Base-by-base conservation (phyloP, 495 filamentous ascomycete genomes). In the Sphaerosporella brunnea region DNA sequence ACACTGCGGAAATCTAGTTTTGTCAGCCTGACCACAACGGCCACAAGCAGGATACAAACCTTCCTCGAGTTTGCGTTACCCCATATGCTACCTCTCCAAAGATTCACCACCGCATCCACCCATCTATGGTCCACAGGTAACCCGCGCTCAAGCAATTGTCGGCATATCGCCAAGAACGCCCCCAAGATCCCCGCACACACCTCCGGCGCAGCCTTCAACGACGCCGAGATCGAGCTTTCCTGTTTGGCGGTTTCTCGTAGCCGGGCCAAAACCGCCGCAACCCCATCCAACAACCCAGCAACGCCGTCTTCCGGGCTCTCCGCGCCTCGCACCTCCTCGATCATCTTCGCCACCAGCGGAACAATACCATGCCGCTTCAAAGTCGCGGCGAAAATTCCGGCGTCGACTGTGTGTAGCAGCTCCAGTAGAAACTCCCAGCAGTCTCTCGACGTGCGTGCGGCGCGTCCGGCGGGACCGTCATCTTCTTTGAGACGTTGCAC, bases 11-110 rank as follows among this genome's bases (percentile, higher is more conserved):
- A 23, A 25, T 51, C 49, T 51, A 37, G 19, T 5, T n/a, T 13
- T 25, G 7, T 46, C 34, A 46, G 24, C 19, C 23, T 2, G 4
- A 20, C 20, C 30, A 38, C 18, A 10, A 16, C 10, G n/a, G 16
- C 19, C 42, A 45, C 9, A 32, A 37, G 9, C 24, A 3, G 40
- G 4, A 35, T 5, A 32, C 36, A 23, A 51, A 59, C 58, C 57
- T 60, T 60, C 42, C 56, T 56, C 4, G 30, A 40, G 41, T 61
- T 51, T 18, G 53, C 48, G 43, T 49, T 56, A 16, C 58, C 58
- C 53, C 57, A 60, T 20, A 61, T 24, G 36, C 58, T 58, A 15
- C 48, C 42, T 16, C 43, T 49, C 58, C 58, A 61, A 20, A 61
- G 16, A 47, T 42, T 44, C 7, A 61, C 28, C n/a, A 56, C 40